A percentile compares a stretch with the other conserved stretches of the same genome.
These are phyloP conservation scores for Dipteronia dyeriana DNA, from an alignment of 345 rosid species.

Conservation along the genomic window DNA sequence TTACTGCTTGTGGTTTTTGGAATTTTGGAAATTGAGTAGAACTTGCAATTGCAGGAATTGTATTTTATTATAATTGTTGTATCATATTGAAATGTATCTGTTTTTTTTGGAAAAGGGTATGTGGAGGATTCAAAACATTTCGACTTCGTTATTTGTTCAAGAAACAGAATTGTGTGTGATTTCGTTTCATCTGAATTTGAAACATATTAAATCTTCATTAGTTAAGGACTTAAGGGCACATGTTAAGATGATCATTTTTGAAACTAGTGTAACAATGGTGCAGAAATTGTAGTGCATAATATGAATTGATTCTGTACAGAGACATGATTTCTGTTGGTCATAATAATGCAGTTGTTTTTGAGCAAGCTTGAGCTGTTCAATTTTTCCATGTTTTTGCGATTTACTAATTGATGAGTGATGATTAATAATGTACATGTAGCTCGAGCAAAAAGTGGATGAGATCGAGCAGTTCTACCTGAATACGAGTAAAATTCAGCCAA, in stretches of 20 bases:
- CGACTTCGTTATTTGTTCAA: too few relatives aligned
- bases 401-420: neutral
- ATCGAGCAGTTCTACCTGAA: conserved; percentile 64
- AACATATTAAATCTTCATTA: too few relatives aligned
- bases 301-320: neutral
- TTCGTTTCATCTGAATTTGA: too few relatives aligned
- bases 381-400: neutral
- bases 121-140: too few relatives aligned
- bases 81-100: neutral
- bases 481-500: conserved; percentile 37
- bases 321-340: conserved; percentile 10
- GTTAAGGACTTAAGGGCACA: too few relatives aligned
- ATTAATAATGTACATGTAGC: conserved; percentile 38
- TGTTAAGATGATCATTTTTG: too few relatives aligned
- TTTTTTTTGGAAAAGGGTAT: neutral
- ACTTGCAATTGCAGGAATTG: neutral
- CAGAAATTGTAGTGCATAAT: neutral
- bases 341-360: neutral
- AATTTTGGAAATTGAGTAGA: neutral
- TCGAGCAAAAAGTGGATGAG: conserved; percentile 67
- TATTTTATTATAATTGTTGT: neutral
- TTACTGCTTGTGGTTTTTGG: neutral
- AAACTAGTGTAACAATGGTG: too few relatives aligned
- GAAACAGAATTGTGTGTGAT: too few relatives aligned
- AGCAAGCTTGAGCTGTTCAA: neutral